phyloP scores from a whole-genome alignment of 805 yeast genomes.

The Hanseniaspora taiwanica region DNA sequence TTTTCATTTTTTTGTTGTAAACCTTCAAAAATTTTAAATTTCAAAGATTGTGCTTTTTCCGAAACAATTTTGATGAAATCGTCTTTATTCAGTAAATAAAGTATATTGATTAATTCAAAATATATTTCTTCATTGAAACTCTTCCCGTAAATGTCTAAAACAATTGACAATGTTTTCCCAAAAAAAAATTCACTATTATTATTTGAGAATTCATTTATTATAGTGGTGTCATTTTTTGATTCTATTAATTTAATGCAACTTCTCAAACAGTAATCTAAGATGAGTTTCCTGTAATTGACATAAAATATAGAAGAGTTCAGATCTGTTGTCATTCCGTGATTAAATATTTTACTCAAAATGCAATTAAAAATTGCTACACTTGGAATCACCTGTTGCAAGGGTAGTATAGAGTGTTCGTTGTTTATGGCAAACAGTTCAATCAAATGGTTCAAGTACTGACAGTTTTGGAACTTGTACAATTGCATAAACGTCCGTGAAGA shows the following conservation, averaged over 20 bases:
- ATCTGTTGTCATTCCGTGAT: conserved; percentile 9
- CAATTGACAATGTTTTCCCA: too few species aligned
- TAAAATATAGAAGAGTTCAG: conserved; percentile 14
- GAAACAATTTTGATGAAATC: conserved; percentile 9
- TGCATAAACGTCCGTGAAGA: neutral
- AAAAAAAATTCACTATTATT: conserved; percentile 3
- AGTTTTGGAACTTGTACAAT: neutral
- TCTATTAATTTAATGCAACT: conserved; percentile 6
- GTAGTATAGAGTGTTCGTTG: conserved; percentile 12
- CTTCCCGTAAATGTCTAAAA: conserved; percentile 18
- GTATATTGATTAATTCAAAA: conserved; percentile 11
- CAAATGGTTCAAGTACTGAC: conserved; percentile 14
- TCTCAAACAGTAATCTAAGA: conserved; percentile 16
- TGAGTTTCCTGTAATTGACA: conserved; percentile 17
- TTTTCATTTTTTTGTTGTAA: conserved; percentile 12
- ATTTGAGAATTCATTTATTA: neutral
- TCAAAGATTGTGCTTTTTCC: conserved; percentile 14
- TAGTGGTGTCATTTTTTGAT: neutral
- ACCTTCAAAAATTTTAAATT: conserved; percentile 18
- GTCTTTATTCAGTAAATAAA: conserved; percentile 8
- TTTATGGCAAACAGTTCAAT: conserved; percentile 23
- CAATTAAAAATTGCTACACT: conserved; percentile 8
- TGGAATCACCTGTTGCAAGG: conserved; percentile 10
- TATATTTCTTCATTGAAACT: conserved; percentile 17
- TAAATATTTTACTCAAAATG: conserved; percentile 12